These are phyloP conservation scores for Phytophthora pistaciae DNA, from an alignment of 352 stramenopile species.

Conservation along the genomic window DNA sequence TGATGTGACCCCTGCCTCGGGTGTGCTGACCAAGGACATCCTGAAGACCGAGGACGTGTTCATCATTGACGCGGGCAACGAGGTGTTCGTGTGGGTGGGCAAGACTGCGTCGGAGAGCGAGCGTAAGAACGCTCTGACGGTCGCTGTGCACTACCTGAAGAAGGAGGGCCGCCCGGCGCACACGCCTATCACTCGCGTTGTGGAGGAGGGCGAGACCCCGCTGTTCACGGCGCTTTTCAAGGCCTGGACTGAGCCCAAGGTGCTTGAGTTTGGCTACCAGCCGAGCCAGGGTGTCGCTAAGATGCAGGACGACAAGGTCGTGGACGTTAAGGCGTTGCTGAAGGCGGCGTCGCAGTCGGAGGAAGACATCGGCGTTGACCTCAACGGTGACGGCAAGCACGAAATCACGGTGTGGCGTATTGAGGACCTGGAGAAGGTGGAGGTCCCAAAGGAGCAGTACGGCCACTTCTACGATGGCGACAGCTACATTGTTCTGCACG, in stretches of 20 bases:
- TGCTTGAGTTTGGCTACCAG: conserved; percentile 74
- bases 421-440: conserved; percentile 91
- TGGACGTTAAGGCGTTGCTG: conserved; percentile 73
- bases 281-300: conserved; percentile 52
- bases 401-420: conserved; percentile 92
- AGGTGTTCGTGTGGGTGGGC: conserved; percentile 94
- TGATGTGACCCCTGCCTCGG: conserved; percentile 72
- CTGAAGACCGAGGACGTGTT: conserved; percentile 94
- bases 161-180: conserved; percentile 57
- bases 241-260: conserved; percentile 75
- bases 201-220: conserved; percentile 84
- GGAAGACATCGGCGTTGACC: conserved; percentile 79
- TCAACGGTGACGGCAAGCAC: conserved; percentile 75
- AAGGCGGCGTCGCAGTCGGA: conserved; percentile 51
- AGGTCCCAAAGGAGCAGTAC: conserved; percentile 78
- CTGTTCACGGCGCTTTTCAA: conserved; percentile 91
- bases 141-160: conserved; percentile 88
- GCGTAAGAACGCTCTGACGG: conserved; percentile 88
- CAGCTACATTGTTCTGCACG: conserved; percentile 96
- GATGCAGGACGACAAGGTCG: conserved; percentile 52
- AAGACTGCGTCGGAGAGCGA: conserved; percentile 83
- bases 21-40: conserved; percentile 79
- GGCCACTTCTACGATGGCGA: conserved; percentile 96
- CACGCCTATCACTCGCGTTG: conserved; percentile 86
- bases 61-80: conserved; percentile 90